Evolutionary conservation across 345 rosid species (phyloP), one percentile per base, ranked within the genome.

Genomic region (Litchi chinensis): DNA sequence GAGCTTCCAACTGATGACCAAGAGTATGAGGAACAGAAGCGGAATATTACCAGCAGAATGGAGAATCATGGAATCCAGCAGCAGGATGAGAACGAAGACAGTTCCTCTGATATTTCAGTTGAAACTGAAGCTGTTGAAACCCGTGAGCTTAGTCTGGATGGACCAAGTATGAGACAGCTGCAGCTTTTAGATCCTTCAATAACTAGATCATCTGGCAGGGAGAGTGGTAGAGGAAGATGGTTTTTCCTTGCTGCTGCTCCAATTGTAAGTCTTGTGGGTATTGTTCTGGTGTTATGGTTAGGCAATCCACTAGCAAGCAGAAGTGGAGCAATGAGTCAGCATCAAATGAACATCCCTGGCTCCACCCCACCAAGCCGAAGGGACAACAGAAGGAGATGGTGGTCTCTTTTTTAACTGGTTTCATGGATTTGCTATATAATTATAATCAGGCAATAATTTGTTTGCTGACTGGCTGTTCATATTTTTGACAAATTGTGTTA

Each of bases 1-100:
- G 98, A 93, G 84, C 95, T 93, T 74, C 99, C 98, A 40, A 95
- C 96, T 19, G 99, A 92, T 74, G 97, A 93, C 80, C 82, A 76
- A 70, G 97, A 95, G 41, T 93, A 95, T 44, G 97, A 93, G 83
- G 95, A 88, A 69, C 77, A 88, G 73, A 92, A 91, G 88, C 90
- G 41, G 78, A 76, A 76, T 81, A 75, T 65, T 41, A 68, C 50
- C 73, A 15, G 11, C 26, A 79, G 82, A 79, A 48, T 77, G 76
- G 80, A 79, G 81, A 75, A 68, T 44, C 79, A 65, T 21, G 86
- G 76, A 77, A 81, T 80, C 76, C 82, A 81, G 83, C 83, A 78
- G 82, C 88, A 75, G 50, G 84, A 84, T 77, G 87, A 50, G 39
- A 85, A 71, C 26, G 89, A 85, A 44, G 92, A 86, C 62, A 81